These are phyloP conservation scores for Carex pumila DNA, from an alignment of 176 grass and related monocot species.

Conservation along the genomic window DNA sequence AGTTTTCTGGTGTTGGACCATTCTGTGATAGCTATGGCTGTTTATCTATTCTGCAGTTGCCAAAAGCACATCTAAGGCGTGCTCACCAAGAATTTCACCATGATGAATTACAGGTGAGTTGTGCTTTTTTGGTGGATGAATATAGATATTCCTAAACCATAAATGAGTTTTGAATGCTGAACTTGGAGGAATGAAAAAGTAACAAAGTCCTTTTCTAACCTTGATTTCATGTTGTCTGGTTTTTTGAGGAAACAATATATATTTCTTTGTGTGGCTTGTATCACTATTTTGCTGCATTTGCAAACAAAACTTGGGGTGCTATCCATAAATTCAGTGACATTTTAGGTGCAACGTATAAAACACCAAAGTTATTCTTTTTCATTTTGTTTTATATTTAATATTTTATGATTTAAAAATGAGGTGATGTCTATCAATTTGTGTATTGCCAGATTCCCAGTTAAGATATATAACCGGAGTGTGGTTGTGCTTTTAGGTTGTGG, in stretches of 20 bases:
- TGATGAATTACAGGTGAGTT: constrained; percentile 61
- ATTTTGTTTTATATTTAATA: neutral
- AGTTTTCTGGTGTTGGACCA: neutral
- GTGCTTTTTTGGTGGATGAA: neutral
- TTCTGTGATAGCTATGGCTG: constrained; percentile 2
- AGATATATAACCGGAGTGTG: neutral
- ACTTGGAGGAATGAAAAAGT: neutral
- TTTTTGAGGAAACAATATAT: neutral
- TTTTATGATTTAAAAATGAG: neutral
- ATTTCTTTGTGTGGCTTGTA: neutral
- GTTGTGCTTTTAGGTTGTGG: constrained; percentile 64
- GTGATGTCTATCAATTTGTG: neutral
- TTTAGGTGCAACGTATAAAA: neutral
- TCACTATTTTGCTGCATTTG: neutral
- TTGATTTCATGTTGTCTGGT: neutral
- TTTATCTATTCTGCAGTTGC: constrained; percentile 47
- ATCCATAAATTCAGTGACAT: neutral
- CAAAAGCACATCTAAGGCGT: constrained; percentile 67
- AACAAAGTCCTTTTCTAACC: neutral
- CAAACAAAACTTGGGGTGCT: neutral
- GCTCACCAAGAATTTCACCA: constrained; percentile 85
- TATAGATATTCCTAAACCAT: constrained; percentile 11
- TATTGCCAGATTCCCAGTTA: constrained; percentile 6
- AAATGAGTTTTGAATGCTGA: constrained; percentile 7
- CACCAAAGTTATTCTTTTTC: neutral